Percentiles rank a stretch among this genome's conserved stretches.
Evolutionary conservation across 768 basidiomycete species (phyloP).

Genomic region (Phaeotremella fagi): DNA sequence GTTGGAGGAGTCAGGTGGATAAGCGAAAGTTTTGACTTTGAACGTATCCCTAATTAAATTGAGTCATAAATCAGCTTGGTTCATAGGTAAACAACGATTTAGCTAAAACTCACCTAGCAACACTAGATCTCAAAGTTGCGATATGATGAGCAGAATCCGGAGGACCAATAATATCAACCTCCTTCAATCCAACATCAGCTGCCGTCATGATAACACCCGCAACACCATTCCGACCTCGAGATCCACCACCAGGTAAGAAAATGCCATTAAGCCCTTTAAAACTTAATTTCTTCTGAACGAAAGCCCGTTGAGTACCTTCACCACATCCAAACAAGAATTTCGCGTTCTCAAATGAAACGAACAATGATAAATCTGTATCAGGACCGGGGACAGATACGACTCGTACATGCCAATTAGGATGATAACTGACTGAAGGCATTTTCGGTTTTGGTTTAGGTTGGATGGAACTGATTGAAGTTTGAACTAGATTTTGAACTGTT

Average conservation of each 20-base stretch:
- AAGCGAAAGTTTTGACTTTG: conserved; percentile 9
- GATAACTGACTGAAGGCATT: not conserved
- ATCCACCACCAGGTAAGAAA: conserved; percentile 65
- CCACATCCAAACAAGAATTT: conserved; percentile 86
- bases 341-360: conserved; percentile 68
- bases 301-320: conserved; percentile 71
- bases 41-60: conserved; percentile 12
- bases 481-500: too few species aligned
- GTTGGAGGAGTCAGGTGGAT: conserved; percentile 1
- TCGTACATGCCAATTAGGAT: conserved; percentile 39
- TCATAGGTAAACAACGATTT: not conserved
- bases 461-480: not conserved
- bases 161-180: conserved; percentile 66
- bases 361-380: conserved; percentile 75
- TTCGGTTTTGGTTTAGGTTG: not conserved
- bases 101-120: conserved; percentile 56
- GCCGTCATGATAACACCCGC: conserved; percentile 73
- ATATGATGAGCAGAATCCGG: conserved; percentile 65
- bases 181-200: conserved; percentile 63
- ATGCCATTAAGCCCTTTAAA: conserved; percentile 65
- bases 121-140: conserved; percentile 65
- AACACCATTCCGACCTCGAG: conserved; percentile 63
- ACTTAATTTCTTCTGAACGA: conserved; percentile 62
- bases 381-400: conserved; percentile 43
- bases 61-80: not conserved